phyloP scores from a whole-genome alignment of 345 rosid genomes.

The Barbarea vulgaris region DNA sequence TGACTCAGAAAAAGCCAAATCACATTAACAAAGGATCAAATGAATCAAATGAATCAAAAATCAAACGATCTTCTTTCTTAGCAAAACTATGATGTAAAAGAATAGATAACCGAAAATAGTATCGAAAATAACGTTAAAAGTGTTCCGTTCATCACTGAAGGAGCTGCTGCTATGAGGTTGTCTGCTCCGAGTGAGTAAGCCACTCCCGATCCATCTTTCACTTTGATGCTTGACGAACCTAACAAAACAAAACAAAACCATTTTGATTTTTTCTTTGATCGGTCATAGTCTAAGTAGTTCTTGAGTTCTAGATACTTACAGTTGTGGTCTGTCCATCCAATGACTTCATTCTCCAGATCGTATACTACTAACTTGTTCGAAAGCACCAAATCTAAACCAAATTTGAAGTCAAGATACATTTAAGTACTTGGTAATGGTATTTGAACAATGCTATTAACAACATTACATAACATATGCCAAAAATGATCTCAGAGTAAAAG shows the following conservation, averaged over 20 bases:
- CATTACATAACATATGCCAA: not conserved
- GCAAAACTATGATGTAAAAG: conserved; percentile 41
- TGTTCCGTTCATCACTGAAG: conserved; percentile 30
- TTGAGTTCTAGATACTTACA: conserved; percentile 58
- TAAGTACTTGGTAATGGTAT: not conserved
- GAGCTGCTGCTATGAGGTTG: conserved; percentile 51
- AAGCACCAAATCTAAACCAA: conserved; percentile 77
- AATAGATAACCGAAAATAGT: conserved; percentile 46
- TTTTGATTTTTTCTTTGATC: conserved; percentile 3
- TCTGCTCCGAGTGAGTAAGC: conserved; percentile 56
- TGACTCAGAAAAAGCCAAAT: conserved; percentile 21
- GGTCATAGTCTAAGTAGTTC: not conserved
- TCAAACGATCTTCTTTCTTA: not conserved
- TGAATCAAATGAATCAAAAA: conserved; percentile 32
- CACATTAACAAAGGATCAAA: conserved; percentile 25
- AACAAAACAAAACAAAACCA: conserved; percentile 2
- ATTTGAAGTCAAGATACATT: not conserved
- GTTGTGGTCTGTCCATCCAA: conserved; percentile 90
- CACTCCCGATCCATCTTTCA: conserved; percentile 58
- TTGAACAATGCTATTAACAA: not conserved
- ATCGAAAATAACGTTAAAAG: conserved; percentile 43
- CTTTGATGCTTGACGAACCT: conserved; percentile 81
- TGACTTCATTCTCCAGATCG: conserved; percentile 70
- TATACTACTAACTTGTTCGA: conserved; percentile 87
- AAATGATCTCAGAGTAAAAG: not conserved